Evolutionary conservation across 306 rosid genomes (phyloP).

Genomic region (Rubus parviflorus): DNA sequence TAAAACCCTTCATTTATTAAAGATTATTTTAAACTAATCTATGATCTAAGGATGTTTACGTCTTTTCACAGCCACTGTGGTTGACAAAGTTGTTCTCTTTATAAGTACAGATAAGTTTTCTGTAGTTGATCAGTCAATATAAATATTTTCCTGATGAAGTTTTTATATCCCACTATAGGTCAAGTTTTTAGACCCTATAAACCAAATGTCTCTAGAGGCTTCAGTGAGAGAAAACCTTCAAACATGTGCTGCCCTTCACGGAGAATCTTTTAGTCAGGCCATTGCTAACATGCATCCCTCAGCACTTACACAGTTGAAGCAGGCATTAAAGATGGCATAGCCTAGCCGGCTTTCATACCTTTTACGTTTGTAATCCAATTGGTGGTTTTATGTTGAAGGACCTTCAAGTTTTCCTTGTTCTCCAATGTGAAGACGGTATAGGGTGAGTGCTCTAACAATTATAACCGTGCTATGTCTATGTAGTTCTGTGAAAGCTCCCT

Average conservation of each 20-base stretch:
- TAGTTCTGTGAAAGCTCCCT: neutral
- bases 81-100: too few species aligned
- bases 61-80: too few species aligned
- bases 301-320: constrained; percentile 76
- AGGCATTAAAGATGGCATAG: constrained; percentile 83
- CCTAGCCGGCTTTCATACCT: constrained; percentile 34
- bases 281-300: constrained; percentile 88
- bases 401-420: constrained; percentile 32
- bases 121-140: constrained; percentile 23
- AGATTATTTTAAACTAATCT: too few species aligned
- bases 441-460: constrained; percentile 41
- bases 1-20: too few species aligned
- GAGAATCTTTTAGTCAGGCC: constrained; percentile 82
- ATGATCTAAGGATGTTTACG: too few species aligned
- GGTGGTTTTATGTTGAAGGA: constrained; percentile 25
- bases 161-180: constrained; percentile 49
- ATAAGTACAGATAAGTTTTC: neutral
- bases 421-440: constrained; percentile 36
- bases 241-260: constrained; percentile 84
- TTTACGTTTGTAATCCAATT: constrained; percentile 21
- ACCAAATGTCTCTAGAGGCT: constrained; percentile 77
- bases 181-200: constrained; percentile 80
- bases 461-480: neutral
- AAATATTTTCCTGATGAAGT: constrained; percentile 24
- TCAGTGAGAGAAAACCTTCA: constrained; percentile 87